Percentiles rank a stretch among this genome's conserved stretches.
Conservation (phyloP, 169 alveolate genomes). For the Eimeria acervulina region DNA sequence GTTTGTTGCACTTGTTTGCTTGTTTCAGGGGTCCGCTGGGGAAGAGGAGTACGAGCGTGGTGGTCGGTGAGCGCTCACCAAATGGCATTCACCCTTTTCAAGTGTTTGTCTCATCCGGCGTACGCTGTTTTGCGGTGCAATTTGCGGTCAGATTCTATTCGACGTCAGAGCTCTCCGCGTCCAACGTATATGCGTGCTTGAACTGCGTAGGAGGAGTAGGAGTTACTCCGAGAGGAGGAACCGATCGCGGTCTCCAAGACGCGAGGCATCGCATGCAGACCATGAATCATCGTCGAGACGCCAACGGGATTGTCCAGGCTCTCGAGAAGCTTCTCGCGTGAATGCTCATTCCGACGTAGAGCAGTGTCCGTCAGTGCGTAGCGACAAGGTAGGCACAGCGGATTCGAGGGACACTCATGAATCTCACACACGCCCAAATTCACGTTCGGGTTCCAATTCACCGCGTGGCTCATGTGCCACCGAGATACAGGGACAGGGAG, state of each 20-base stretch:
- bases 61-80: slow-evolving; percentile 50
- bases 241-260: slow-evolving; percentile 49
- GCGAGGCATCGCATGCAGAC: slow-evolving; percentile 27
- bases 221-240: slow-evolving; percentile 41
- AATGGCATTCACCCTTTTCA: not conserved
- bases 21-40: slow-evolving; percentile 49
- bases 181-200: not conserved
- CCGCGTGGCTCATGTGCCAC: slow-evolving; percentile 1
- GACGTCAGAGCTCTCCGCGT: not conserved
- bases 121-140: not conserved
- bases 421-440: slow-evolving; percentile 57
- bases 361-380: slow-evolving; percentile 54
- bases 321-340: slow-evolving; percentile 11
- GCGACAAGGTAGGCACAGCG: slow-evolving; percentile 41
- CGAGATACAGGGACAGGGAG: slow-evolving; percentile 9
- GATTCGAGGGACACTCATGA: slow-evolving; percentile 53
- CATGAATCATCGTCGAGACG: slow-evolving; percentile 57
- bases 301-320: slow-evolving; percentile 27
- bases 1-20: not conserved
- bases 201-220: slow-evolving; percentile 23
- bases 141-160: not conserved
- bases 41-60: slow-evolving; percentile 50
- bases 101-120: not conserved
- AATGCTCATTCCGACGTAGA: slow-evolving; percentile 43
- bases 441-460: slow-evolving; percentile 31